Evolutionary conservation across 2,329 filamentous ascomycete genomes (phyloP).

Genomic region (Arthrobotrys sinensis): DNA sequence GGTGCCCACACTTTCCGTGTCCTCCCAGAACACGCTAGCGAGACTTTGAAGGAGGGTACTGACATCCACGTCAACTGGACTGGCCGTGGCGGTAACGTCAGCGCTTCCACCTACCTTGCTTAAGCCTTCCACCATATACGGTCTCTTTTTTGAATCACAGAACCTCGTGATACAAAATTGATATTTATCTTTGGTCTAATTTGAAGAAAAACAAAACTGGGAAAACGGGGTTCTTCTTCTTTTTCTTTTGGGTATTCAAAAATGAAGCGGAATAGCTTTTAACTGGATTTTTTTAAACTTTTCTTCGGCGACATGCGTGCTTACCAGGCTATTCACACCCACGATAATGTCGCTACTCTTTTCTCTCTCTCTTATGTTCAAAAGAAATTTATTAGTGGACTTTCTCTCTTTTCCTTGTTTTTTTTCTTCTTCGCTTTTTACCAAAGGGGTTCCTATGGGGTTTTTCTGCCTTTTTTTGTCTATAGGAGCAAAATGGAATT

Average conservation of each 20-base stretch:
- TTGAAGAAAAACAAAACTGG: constrained; percentile 12
- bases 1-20: constrained; percentile 86
- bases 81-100: constrained; percentile 95
- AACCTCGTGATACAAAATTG: constrained; percentile 16
- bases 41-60: constrained; percentile 85
- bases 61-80: constrained; percentile 99
- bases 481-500: constrained; percentile 36
- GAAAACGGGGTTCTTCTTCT: constrained; percentile 3
- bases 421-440: not conserved
- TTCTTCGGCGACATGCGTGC: not conserved
- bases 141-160: not conserved
- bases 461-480: constrained; percentile 29
- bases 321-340: too few species aligned
- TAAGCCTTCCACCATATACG: constrained; percentile 72
- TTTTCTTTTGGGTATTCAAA: constrained; percentile 17
- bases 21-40: constrained; percentile 83
- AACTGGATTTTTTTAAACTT: not conserved
- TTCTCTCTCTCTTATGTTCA: not conserved
- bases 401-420: not conserved
- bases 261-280: constrained; percentile 1
- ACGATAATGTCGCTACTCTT: not conserved
- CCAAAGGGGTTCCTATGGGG: constrained; percentile 29
- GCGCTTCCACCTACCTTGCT: constrained; percentile 96
- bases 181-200: constrained; percentile 22
- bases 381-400: constrained; percentile 18